Conservation (phyloP, 2,329 filamentous ascomycete species). For the Tolypocladium inflatum region DNA sequence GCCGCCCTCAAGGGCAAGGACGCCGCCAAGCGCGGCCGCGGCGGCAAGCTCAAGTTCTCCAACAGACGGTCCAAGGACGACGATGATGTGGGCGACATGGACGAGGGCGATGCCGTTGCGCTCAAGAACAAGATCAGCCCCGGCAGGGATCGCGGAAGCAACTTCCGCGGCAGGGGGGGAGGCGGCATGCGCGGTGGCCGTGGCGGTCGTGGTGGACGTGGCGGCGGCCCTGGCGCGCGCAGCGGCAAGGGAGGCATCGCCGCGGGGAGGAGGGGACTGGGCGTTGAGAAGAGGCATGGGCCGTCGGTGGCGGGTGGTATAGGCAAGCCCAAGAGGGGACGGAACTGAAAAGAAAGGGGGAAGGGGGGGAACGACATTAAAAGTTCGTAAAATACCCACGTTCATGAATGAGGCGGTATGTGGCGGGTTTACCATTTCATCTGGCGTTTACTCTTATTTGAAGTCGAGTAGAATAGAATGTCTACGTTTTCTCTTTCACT, state of each 20-base stretch:
- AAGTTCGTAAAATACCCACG: background rate
- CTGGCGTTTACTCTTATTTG: background rate
- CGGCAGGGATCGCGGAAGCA: constrained; percentile 14
- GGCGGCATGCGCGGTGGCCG: constrained; percentile 19
- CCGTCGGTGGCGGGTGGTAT: constrained; percentile 23
- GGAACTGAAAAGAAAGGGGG: constrained; percentile 11
- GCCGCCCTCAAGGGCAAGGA: constrained; percentile 60
- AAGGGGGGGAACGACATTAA: background rate
- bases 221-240: constrained; percentile 25
- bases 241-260: constrained; percentile 38
- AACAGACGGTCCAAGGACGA: constrained; percentile 45
- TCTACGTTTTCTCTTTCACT: background rate
- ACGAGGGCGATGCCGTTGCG: constrained; percentile 39
- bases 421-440: background rate
- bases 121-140: constrained; percentile 41
- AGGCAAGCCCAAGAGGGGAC: constrained; percentile 28
- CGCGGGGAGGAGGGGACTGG: constrained; percentile 38
- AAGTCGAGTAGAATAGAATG: background rate
- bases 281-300: constrained; percentile 38
- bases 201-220: constrained; percentile 20
- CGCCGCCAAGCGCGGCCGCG: constrained; percentile 52
- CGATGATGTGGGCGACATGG: constrained; percentile 43
- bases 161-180: constrained; percentile 19
- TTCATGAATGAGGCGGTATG: background rate
- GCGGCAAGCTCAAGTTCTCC: constrained; percentile 62